A percentile compares a stretch with the other conserved stretches of the same genome.
These are phyloP conservation scores for Leccinum subrobustum DNA, from an alignment of 1,284 basidiomycete genomes.

Conservation along the genomic window DNA sequence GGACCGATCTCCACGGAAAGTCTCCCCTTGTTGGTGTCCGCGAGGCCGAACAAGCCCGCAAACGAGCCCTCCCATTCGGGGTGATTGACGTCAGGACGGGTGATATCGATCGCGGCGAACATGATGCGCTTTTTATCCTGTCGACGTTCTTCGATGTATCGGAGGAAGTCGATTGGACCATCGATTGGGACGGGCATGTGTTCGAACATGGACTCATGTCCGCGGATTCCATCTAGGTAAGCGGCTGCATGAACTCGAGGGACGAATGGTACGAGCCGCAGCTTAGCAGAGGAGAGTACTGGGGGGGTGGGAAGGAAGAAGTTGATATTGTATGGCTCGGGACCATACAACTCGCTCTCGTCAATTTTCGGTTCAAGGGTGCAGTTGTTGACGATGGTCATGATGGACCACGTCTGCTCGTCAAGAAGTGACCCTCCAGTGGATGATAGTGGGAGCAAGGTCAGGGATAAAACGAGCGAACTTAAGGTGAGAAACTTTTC, in stretches of 20 bases:
- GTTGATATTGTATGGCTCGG: slow-evolving; percentile 23
- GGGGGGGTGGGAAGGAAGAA: slow-evolving; percentile 10
- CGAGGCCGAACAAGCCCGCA: slow-evolving; percentile 18
- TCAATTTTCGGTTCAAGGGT: slow-evolving; percentile 4
- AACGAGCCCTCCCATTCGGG: slow-evolving; percentile 24
- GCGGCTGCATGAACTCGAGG: slow-evolving; percentile 23
- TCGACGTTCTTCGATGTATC: slow-evolving; percentile 11
- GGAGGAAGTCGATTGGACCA: slow-evolving; percentile 13
- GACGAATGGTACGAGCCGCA: slow-evolving; percentile 25
- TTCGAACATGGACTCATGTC: slow-evolving; percentile 23
- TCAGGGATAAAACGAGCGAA: not conserved
- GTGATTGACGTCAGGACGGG: slow-evolving; percentile 21
- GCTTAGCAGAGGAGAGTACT: slow-evolving; percentile 14
- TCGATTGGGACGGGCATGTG: slow-evolving; percentile 20
- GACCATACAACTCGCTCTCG: slow-evolving; percentile 12
- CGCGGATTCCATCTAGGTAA: slow-evolving; percentile 21
- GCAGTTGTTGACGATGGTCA: slow-evolving; percentile 15
- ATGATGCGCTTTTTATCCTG: slow-evolving; percentile 24
- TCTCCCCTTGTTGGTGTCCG: slow-evolving; percentile 16
- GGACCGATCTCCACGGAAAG: slow-evolving; percentile 51
- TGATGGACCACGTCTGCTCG: not conserved
- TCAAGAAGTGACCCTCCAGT: not conserved
- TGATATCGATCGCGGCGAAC: slow-evolving; percentile 52
- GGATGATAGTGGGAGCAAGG: not conserved
- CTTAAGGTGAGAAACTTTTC: not conserved